Percentiles rank a stretch among this genome's conserved stretches.
phyloP scores from a whole-genome alignment of 2,329 filamentous ascomycete species.

The Drechslerella coelobrocha region DNA sequence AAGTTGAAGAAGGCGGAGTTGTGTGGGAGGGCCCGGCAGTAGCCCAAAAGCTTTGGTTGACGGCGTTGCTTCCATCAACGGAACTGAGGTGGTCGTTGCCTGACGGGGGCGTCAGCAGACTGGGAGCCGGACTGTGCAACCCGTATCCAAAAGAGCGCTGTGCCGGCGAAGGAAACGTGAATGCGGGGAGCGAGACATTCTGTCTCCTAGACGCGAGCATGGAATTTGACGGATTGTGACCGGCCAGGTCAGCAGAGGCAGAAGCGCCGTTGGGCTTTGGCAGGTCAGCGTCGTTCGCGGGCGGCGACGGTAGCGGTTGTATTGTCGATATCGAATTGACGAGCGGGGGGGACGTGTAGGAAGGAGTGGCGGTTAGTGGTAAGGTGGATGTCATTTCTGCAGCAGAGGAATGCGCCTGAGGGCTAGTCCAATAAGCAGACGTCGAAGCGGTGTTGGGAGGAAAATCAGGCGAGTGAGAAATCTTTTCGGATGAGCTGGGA shows the following conservation, averaged over 20 bases:
- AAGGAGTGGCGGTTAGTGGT: constrained; percentile 22
- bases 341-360: constrained; percentile 39
- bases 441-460: constrained; percentile 12
- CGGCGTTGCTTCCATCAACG: constrained; percentile 33
- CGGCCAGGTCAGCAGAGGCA: background rate
- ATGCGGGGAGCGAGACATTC: constrained; percentile 45
- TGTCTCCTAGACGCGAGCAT: constrained; percentile 41
- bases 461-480: constrained; percentile 33
- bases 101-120: constrained; percentile 39
- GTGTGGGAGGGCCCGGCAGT: constrained; percentile 25
- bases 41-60: constrained; percentile 46
- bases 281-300: constrained; percentile 46
- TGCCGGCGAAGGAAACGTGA: constrained; percentile 40
- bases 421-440: constrained; percentile 29
- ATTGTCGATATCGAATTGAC: constrained; percentile 35
- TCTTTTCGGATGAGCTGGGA: constrained; percentile 38
- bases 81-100: constrained; percentile 38
- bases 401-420: background rate
- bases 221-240: constrained; percentile 17
- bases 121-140: constrained; percentile 38
- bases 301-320: constrained; percentile 41
- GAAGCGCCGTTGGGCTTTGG: constrained; percentile 16
- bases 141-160: constrained; percentile 46
- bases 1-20: constrained; percentile 11
- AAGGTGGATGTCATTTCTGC: constrained; percentile 45